Evolutionary conservation across 306 rosid species (phyloP), one percentile per base, ranked within the genome.

Genomic region (Begonia masoniana): DNA sequence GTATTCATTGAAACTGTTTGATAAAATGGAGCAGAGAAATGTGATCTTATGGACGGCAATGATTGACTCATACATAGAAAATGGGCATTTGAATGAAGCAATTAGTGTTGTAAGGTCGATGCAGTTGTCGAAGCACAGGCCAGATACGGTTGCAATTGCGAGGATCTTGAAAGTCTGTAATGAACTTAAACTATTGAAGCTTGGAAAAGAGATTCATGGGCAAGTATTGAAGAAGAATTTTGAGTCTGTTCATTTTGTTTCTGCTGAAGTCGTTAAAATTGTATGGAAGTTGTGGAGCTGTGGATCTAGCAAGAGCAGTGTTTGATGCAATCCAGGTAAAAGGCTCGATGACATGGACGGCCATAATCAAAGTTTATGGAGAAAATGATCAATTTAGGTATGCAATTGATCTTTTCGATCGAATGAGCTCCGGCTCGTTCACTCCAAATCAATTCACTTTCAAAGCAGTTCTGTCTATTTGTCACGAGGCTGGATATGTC

Each of bases 281-380:
- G 80, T 83, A 87, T 60, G 94, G 94, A 13, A 50, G 39, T 43
- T 78, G 80, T 52, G 76, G 89, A 70, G 72, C 57, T 47, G 26
- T 80, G 51, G 41, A 62, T 41, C 51, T 60, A 60, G 96, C 87
- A 15, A 70, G 67, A 58, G 64, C 59, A 65, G 80, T 68, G 41
- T 87, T 80, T 46, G 53, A 72, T 45, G 66, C 76, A 12, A 67
- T 83, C 54, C 76, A 78, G 6, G 62, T 78, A 9, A 87, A 80
- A 75, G 94, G 93, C 52, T 70, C 84, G 4, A 80, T 86, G 86
- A 71, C 96, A 61, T 70, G 88, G 86, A 82, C 96, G 14, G 88
- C 96, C 59, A 69, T 86, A 11, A 73, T 82, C 53, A 79, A 74
- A 70, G 84, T 94, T 39, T 66, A 78, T 57, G 85, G 76, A 62